A percentile compares a stretch with the other conserved stretches of the same genome.
Conservation (phyloP, 2,329 filamentous ascomycete genomes). For the Claviceps pazoutovae region DNA sequence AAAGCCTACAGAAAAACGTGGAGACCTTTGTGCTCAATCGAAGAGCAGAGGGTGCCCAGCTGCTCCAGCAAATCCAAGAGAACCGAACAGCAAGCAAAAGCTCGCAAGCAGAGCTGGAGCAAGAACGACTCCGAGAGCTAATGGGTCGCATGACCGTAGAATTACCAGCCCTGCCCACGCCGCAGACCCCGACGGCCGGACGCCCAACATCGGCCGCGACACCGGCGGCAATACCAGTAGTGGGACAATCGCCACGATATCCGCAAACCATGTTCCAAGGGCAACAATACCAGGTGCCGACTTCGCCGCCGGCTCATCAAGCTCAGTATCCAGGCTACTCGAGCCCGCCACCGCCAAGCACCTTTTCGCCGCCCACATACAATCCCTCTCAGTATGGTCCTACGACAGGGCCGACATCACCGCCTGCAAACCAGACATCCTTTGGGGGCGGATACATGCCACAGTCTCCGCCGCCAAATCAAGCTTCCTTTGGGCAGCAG, state of each 20-base stretch:
- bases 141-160: constrained; percentile 96
- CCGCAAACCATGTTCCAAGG: constrained; percentile 38
- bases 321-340: constrained; percentile 28
- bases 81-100: constrained; percentile 49
- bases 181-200: constrained; percentile 11
- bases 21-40: constrained; percentile 95
- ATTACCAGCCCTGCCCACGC: constrained; percentile 25
- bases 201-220: constrained; percentile 25
- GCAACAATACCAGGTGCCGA: constrained; percentile 48
- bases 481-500: constrained; percentile 30
- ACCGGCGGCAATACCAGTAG: constrained; percentile 36
- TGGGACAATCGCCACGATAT: constrained; percentile 33
- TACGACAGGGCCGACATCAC: constrained; percentile 43
- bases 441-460: constrained; percentile 30
- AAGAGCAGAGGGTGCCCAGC: constrained; percentile 75
- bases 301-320: constrained; percentile 38
- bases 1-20: constrained; percentile 87
- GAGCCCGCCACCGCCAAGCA: constrained; percentile 25
- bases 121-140: constrained; percentile 71
- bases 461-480: constrained; percentile 41
- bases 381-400: constrained; percentile 46
- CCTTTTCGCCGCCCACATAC: constrained; percentile 38
- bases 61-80: constrained; percentile 78
- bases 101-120: constrained; percentile 62
- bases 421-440: constrained; percentile 46